A percentile compares a stretch with the other conserved stretches of the same genome.
These are phyloP conservation scores for Pistacia integerrima DNA, from an alignment of 345 rosid species.

Conservation along the genomic window DNA sequence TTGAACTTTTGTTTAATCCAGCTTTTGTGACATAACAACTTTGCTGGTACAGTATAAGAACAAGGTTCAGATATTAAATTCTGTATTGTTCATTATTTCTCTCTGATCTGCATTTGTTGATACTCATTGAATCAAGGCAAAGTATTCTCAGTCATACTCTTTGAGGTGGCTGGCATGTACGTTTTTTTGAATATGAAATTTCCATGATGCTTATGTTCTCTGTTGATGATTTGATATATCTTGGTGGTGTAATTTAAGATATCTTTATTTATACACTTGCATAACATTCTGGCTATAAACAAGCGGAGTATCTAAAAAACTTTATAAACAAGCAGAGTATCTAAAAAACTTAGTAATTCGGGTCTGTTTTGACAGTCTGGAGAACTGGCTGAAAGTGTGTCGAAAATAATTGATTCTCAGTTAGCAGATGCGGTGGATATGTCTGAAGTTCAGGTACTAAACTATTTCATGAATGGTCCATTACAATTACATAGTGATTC, in stretches of 20 bases:
- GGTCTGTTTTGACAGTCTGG: constrained; percentile 63
- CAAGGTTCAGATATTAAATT: not conserved
- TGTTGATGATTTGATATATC: not conserved
- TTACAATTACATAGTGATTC: constrained; percentile 3
- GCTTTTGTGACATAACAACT: not conserved
- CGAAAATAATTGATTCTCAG: constrained; percentile 89
- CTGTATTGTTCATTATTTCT: not conserved
- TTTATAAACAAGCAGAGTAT: not conserved
- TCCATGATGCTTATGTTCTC: not conserved
- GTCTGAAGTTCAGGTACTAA: constrained; percentile 81
- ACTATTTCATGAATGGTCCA: constrained; percentile 18
- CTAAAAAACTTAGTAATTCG: constrained; percentile 23
- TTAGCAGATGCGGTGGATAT: constrained; percentile 81
- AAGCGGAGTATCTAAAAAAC: not conserved
- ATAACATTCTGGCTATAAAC: not conserved
- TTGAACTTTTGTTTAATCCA: not conserved
- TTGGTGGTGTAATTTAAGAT: not conserved
- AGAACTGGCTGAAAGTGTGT: constrained; percentile 93
- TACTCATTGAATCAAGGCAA: not conserved
- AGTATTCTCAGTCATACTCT: not conserved
- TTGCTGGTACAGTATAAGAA: not conserved
- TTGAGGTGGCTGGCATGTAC: not conserved
- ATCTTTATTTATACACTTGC: not conserved
- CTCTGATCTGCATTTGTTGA: not conserved
- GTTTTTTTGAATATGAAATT: not conserved